Evolutionary conservation across 306 rosid genomes (phyloP).

Genomic region (Corylus heterophylla): DNA sequence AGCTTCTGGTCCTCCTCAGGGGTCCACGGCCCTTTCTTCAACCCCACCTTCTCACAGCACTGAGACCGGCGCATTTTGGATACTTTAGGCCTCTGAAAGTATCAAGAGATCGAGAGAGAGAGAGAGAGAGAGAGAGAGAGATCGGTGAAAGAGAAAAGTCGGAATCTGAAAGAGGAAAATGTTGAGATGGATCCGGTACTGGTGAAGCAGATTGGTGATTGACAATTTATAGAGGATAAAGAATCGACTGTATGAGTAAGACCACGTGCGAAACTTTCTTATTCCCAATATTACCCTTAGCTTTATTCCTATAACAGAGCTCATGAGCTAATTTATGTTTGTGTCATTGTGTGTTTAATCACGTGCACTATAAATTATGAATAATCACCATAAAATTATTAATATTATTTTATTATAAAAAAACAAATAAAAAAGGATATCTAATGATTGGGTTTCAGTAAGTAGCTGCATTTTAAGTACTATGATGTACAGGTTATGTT

Average conservation of each 20-base stretch:
- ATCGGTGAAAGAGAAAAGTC: no score
- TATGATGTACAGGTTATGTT: no score
- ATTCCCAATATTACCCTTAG: no score
- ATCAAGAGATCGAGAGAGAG: not conserved
- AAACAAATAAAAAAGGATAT: no score
- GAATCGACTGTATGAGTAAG: not conserved
- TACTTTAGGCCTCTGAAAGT: not conserved
- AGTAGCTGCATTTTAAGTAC: no score
- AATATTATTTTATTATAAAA: no score
- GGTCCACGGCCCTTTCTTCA: constrained; percentile 42
- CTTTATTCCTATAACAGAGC: no score
- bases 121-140: not conserved
- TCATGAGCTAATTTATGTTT: no score
- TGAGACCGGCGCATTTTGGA: constrained; percentile 30
- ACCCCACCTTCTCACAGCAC: constrained; percentile 33
- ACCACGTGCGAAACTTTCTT: not conserved
- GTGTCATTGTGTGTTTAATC: no score
- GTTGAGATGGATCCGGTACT: not conserved
- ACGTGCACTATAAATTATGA: no score
- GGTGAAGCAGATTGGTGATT: not conserved
- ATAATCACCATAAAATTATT: no score
- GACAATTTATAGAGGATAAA: constrained; percentile 12
- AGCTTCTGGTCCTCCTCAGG: constrained; percentile 25
- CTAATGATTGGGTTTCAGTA: no score
- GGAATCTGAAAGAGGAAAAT: not conserved